Evolutionary conservation across 495 filamentous ascomycete species (phyloP).

Genomic region (Aspergillus asperescens): DNA sequence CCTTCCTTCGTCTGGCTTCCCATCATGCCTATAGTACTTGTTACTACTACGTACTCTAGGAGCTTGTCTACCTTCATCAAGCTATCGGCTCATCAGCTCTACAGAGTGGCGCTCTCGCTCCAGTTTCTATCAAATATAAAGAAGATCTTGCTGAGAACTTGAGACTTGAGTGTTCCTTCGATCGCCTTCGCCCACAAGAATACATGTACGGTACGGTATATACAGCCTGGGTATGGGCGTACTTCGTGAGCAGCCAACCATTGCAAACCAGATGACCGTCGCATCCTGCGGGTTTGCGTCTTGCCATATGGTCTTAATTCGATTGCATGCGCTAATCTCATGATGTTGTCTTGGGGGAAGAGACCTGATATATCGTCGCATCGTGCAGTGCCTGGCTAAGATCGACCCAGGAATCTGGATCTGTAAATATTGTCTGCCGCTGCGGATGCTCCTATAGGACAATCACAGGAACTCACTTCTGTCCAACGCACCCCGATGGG

Average conservation of each 20-base stretch:
- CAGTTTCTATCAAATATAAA: neutral
- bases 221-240: neutral
- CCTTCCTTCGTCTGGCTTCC: neutral
- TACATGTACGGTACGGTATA: conserved; percentile 14
- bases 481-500: too few relatives aligned
- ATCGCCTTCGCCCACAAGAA: neutral
- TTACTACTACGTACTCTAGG: too few relatives aligned
- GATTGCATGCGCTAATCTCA: conserved; percentile 13
- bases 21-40: too few relatives aligned
- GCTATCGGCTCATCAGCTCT: neutral
- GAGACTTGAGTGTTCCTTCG: neutral
- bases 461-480: too few relatives aligned
- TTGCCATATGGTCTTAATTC: conserved; percentile 25
- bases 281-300: conserved; percentile 22
- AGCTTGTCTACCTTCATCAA: too few relatives aligned
- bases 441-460: neutral
- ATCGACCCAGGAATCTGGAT: conserved; percentile 3
- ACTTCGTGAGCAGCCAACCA: conserved; percentile 2
- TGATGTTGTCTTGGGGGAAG: neutral
- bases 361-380: neutral
- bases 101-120: neutral
- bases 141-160: neutral
- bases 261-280: conserved; percentile 17
- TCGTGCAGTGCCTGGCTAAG: conserved; percentile 5
- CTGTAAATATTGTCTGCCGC: neutral